Percentiles rank a stretch among this genome's conserved stretches.
These are phyloP conservation scores for Suhomyces faveliae DNA, from an alignment of 805 yeast genomes.

Conservation along the genomic window DNA sequence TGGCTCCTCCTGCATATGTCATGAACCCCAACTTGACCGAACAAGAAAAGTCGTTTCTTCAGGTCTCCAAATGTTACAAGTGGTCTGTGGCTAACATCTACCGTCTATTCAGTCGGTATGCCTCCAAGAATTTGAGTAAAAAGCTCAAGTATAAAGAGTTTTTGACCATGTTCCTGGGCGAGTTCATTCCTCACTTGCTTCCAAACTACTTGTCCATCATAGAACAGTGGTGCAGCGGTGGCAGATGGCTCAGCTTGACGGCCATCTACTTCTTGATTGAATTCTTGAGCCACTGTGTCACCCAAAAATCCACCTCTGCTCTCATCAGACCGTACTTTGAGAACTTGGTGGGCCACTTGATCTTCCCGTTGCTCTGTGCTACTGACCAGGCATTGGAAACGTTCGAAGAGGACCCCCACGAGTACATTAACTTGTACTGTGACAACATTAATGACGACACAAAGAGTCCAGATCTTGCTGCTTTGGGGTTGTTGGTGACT, in stretches of 20 bases:
- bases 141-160: constrained; percentile 63
- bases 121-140: constrained; percentile 44
- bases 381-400: constrained; percentile 63
- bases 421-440: constrained; percentile 73
- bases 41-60: constrained; percentile 54
- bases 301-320: constrained; percentile 58
- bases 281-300: constrained; percentile 56
- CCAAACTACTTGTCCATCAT: constrained; percentile 62
- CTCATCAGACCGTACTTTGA: constrained; percentile 64
- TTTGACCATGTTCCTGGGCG: constrained; percentile 48
- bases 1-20: constrained; percentile 55
- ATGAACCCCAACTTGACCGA: constrained; percentile 52
- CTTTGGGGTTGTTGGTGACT: constrained; percentile 67
- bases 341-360: constrained; percentile 63
- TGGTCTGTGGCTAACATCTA: constrained; percentile 84
- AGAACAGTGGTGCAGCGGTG: constrained; percentile 66
- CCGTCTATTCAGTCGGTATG: constrained; percentile 71
- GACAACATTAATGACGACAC: constrained; percentile 49
- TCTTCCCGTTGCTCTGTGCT: constrained; percentile 75
- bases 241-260: constrained; percentile 68
- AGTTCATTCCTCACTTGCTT: constrained; percentile 73
- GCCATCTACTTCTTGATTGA: constrained; percentile 59
- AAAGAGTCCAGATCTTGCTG: constrained; percentile 74
- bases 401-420: constrained; percentile 85
- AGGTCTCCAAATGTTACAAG: constrained; percentile 65